These are phyloP conservation scores for Ganoderma multipileum DNA, from an alignment of 1,284 basidiomycete species.

Conservation along the genomic window DNA sequence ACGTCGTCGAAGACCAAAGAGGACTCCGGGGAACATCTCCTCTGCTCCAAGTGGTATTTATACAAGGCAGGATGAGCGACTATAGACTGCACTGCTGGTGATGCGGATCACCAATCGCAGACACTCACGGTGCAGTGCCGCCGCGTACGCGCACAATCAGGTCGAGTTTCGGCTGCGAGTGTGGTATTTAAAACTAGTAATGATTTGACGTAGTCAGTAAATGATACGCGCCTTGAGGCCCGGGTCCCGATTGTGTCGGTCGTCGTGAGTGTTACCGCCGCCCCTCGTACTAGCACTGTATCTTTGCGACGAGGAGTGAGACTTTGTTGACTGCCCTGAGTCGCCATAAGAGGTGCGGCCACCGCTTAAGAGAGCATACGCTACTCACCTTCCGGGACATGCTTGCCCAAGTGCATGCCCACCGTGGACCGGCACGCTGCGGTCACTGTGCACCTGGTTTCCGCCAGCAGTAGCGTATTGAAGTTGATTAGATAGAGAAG, in stretches of 20 bases:
- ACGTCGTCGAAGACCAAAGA: neutral
- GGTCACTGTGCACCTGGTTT: neutral
- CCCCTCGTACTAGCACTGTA: neutral
- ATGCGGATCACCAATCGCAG: neutral
- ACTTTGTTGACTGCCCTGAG: neutral
- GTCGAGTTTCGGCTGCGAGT: neutral
- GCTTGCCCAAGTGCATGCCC: too few species aligned
- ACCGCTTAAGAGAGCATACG: neutral
- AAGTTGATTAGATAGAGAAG: neutral
- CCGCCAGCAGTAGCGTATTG: neutral
- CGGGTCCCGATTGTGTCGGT: neutral
- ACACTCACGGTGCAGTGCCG: neutral
- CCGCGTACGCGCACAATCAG: neutral
- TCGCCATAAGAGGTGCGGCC: neutral
- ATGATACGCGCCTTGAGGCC: neutral
- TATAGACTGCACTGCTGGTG: neutral
- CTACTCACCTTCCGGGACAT: neutral
- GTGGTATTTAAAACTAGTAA: neutral
- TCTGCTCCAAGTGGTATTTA: neutral
- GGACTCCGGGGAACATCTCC: slow-evolving; percentile 1
- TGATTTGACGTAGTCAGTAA: neutral
- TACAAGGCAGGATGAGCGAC: neutral
- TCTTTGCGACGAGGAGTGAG: neutral
- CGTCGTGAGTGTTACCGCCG: neutral
- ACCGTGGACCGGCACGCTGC: neutral